Percentiles rank a stretch among this genome's conserved stretches.
phyloP scores from a whole-genome alignment of 352 stramenopile genomes.

The Blastocystis sp. region DNA sequence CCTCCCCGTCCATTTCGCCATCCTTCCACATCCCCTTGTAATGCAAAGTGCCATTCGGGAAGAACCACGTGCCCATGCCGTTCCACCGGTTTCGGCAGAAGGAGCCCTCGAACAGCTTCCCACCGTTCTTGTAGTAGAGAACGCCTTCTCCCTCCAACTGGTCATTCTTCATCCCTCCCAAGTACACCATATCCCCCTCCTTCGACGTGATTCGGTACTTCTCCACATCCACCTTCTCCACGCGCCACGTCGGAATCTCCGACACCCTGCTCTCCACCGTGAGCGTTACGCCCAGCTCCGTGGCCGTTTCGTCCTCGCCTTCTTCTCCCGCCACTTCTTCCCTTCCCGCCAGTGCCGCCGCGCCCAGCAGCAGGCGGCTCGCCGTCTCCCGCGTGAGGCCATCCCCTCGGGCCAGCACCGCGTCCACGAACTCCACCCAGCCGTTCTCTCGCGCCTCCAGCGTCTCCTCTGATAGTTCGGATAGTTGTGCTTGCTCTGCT shows the following conservation, averaged over 20 bases:
- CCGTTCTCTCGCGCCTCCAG: neutral
- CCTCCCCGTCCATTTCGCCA: constrained; percentile 26
- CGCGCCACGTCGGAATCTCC: neutral
- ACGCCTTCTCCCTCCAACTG: constrained; percentile 35
- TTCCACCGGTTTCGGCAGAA: constrained; percentile 8
- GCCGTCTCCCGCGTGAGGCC: neutral
- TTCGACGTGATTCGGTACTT: neutral
- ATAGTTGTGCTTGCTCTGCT: too few species aligned
- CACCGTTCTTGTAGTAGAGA: constrained; percentile 11
- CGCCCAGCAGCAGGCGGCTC: too few species aligned
- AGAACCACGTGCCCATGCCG: constrained; percentile 3
- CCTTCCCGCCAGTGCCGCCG: neutral
- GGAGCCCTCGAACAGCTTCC: constrained; percentile 11
- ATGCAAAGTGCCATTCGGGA: constrained; percentile 1
- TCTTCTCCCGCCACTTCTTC: neutral
- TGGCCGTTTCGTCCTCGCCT: neutral
- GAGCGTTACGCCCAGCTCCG: neutral
- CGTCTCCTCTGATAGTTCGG: too few species aligned
- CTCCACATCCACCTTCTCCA: neutral
- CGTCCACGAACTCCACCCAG: neutral
- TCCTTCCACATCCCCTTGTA: constrained; percentile 57
- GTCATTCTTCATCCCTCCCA: constrained; percentile 12
- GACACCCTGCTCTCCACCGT: neutral
- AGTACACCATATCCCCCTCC: constrained; percentile 6
- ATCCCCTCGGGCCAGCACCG: neutral